phyloP scores from a whole-genome alignment of 805 yeast species.

The Ogataea haglerorum region DNA sequence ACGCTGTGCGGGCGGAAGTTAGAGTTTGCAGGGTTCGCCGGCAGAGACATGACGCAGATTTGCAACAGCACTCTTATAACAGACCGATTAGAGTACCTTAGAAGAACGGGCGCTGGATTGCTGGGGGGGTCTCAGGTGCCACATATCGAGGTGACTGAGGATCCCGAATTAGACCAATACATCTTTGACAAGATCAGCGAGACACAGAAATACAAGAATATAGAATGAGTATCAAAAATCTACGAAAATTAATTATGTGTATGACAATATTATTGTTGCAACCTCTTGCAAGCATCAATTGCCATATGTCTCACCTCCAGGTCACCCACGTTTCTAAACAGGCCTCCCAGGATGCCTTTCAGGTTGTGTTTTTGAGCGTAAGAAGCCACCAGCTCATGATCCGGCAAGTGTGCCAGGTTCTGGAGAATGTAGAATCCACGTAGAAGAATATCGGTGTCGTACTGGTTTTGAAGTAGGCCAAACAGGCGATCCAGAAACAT shows the following conservation, averaged over 20 bases:
- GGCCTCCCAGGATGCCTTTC: conserved; percentile 1
- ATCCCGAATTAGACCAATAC: conserved; percentile 8
- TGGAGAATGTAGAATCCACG: conserved; percentile 25
- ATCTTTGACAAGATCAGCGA: conserved; percentile 9
- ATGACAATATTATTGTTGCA: conserved; percentile 7
- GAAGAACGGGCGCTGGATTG: conserved; percentile 15
- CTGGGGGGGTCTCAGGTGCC: conserved; percentile 3
- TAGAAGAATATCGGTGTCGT: conserved; percentile 21
- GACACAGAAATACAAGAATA: neutral
- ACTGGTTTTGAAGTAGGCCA: conserved; percentile 15
- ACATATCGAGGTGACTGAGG: neutral
- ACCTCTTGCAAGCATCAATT: conserved; percentile 7
- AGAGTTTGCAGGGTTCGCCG: conserved; percentile 21
- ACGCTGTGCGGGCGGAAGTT: conserved; percentile 21
- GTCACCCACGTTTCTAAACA: conserved; percentile 6
- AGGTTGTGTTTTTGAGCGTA: conserved; percentile 5
- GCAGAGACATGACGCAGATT: conserved; percentile 15
- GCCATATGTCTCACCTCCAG: conserved; percentile 15
- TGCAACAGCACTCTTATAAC: conserved; percentile 22
- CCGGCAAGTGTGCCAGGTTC: conserved; percentile 11
- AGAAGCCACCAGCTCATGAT: conserved; percentile 1
- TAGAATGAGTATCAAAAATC: neutral
- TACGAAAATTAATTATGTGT: conserved; percentile 3
- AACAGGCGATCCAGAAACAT: conserved; percentile 20
- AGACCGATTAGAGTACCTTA: conserved; percentile 26